phyloP scores from a whole-genome alignment of 1,284 basidiomycete species.

The Fistulina hepatica region DNA sequence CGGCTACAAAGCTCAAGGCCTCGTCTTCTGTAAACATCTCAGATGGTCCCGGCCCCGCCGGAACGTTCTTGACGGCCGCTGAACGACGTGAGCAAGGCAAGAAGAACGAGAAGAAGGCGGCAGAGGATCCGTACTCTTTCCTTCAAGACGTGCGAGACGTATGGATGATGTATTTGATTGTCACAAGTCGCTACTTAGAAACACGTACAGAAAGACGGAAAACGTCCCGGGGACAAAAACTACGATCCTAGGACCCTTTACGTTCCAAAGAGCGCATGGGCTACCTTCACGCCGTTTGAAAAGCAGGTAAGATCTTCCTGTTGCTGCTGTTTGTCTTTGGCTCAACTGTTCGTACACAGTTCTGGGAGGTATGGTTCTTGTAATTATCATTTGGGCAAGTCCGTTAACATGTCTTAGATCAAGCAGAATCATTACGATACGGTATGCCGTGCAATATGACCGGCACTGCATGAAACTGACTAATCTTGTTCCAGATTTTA shows the following conservation, averaged over 20 bases:
- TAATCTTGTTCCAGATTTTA: slow-evolving; percentile 44
- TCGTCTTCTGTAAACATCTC: slow-evolving; percentile 10
- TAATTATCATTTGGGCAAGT: neutral
- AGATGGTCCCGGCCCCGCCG: slow-evolving; percentile 3
- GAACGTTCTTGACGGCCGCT: slow-evolving; percentile 70
- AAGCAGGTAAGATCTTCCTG: slow-evolving; percentile 49
- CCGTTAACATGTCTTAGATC: slow-evolving; percentile 38
- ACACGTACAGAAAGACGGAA: slow-evolving; percentile 66
- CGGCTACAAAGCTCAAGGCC: slow-evolving; percentile 24
- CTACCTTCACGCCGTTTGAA: slow-evolving; percentile 90
- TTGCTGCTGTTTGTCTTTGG: neutral
- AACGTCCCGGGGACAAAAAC: slow-evolving; percentile 70
- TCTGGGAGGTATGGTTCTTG: slow-evolving; percentile 63
- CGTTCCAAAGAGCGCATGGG: slow-evolving; percentile 76
- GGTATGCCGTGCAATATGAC: slow-evolving; percentile 23
- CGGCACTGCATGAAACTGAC: slow-evolving; percentile 8
- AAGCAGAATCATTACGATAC: slow-evolving; percentile 94
- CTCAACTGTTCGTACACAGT: slow-evolving; percentile 34
- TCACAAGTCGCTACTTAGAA: neutral
- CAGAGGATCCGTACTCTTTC: slow-evolving; percentile 79
- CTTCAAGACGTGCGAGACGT: slow-evolving; percentile 66
- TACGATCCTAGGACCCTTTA: slow-evolving; percentile 89
- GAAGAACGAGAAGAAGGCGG: slow-evolving; percentile 74
- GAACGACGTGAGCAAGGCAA: slow-evolving; percentile 69
- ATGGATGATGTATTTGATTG: neutral